Evolutionary conservation across 495 filamentous ascomycete species (phyloP).

Genomic region (Tricharina praecox): DNA sequence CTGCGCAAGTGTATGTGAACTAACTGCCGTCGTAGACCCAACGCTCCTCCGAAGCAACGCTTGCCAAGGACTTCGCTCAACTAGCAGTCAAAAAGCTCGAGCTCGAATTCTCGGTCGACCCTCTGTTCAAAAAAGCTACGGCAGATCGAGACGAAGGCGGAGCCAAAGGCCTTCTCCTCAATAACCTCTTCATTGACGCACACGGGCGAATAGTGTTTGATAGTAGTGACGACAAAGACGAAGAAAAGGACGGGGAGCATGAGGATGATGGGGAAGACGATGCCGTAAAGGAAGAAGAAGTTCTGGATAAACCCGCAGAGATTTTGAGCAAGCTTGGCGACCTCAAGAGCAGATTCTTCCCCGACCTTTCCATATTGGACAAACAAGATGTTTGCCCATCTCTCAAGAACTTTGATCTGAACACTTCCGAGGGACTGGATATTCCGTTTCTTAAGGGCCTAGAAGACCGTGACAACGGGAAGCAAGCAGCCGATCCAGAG

Average conservation of each 20-base stretch:
- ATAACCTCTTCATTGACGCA: constrained; percentile 84
- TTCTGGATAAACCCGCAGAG: constrained; percentile 27
- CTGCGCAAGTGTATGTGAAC: too few relatives aligned
- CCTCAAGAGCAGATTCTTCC: constrained; percentile 70
- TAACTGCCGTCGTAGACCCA: too few relatives aligned
- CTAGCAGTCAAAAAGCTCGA: constrained; percentile 94
- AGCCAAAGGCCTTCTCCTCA: constrained; percentile 85
- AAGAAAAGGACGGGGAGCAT: constrained; percentile 32
- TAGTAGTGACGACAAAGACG: constrained; percentile 74
- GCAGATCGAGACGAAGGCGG: constrained; percentile 98
- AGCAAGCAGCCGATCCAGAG: constrained; percentile 29
- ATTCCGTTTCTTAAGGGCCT: constrained; percentile 82
- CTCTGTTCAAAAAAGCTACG: constrained; percentile 93
- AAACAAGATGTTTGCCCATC: constrained; percentile 89
- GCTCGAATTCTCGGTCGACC: constrained; percentile 90
- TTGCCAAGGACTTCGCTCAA: constrained; percentile 72
- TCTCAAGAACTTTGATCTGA: constrained; percentile 78
- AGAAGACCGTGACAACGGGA: constrained; percentile 64
- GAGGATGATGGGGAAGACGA: constrained; percentile 29
- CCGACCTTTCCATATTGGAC: constrained; percentile 57
- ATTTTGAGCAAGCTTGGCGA: constrained; percentile 1
- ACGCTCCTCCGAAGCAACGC: constrained; percentile 76
- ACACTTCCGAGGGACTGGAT: constrained; percentile 68
- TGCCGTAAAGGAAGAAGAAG: constrained; percentile 23
- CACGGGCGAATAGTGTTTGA: constrained; percentile 92